Base-by-base conservation (phyloP, 169 alveolate species). In the Eimeria maxima region DNA sequence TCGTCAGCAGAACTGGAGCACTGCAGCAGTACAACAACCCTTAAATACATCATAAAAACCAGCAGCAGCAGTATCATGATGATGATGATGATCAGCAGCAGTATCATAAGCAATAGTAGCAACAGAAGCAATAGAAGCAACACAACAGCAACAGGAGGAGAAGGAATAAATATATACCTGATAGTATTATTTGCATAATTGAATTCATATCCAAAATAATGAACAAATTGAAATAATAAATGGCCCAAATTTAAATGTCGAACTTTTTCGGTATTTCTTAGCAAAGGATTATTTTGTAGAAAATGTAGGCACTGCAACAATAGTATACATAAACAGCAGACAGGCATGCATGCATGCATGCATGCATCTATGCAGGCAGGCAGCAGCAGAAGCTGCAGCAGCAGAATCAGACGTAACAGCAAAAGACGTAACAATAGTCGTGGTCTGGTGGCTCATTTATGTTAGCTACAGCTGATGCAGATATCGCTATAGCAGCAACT, bases 121-220 rank as follows among this genome's bases (percentile, higher is more conserved):
- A 65, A 5, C 3, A 65, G 16, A 44, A 65, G 38, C 10, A 65
- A 0, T 14, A 65, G 38, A 4, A 65, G 42, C 33, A 65, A 6
- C 74, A 65, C 74, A 65, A 18, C 29, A 60, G 69, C 69, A 60
- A 0, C 69, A 60, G 69, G 27, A 60, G n/a, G 27, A 60, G n/a
- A 11, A 20, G 45, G n/a, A 60, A 18, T 0, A 60, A 4, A 60
- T 1, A 27, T 47, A 11, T n/a, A 93, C 96, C 96, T 78, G 69
- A 93, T 47, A 55, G 90, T 76, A 65, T 38, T 55, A 42, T 50
- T 44, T 5, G 74, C 71, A 53, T 93, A 93, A 74, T 80, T 76
- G 74, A 93, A 93, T 47, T 76, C 86, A 18, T 45, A 55, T 57
- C 96, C 96, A 74, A 53, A 93, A 89, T 93, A 76, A 71, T 80